Percentiles rank a stretch among this genome's conserved stretches.
Conservation (phyloP, 768 basidiomycete species). For the Strobilomyces dryophilus region DNA sequence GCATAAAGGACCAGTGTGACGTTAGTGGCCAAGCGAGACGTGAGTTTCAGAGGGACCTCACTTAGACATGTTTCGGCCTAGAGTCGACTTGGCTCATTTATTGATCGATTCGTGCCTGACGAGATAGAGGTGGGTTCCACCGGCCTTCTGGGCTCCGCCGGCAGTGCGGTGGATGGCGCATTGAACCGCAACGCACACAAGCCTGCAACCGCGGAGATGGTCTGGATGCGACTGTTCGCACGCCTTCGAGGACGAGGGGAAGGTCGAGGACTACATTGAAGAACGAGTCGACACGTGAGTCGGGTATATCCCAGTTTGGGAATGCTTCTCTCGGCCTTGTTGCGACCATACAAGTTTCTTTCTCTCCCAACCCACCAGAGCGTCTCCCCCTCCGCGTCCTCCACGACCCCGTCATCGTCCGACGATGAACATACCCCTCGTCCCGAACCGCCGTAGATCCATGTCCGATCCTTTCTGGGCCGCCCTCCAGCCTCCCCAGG, state of each 20-base stretch:
- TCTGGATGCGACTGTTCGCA: background rate
- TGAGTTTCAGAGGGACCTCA: slow-evolving; percentile 4
- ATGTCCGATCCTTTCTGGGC: slow-evolving; percentile 69
- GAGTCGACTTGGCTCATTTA: background rate
- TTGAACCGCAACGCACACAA: background rate
- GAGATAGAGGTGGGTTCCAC: background rate
- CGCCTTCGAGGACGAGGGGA: background rate
- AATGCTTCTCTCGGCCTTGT: slow-evolving; percentile 23
- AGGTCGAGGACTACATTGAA: background rate
- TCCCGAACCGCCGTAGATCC: slow-evolving; percentile 39
- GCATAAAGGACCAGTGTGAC: slow-evolving; percentile 8
- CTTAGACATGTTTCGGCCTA: no score
- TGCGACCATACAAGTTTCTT: slow-evolving; percentile 14
- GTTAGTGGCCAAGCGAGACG: slow-evolving; percentile 15
- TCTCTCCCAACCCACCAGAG: slow-evolving; percentile 17
- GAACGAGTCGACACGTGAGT: slow-evolving; percentile 13
- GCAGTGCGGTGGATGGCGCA: background rate
- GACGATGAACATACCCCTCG: slow-evolving; percentile 27
- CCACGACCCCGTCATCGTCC: background rate
- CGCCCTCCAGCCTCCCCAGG: slow-evolving; percentile 62
- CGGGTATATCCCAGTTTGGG: slow-evolving; percentile 21
- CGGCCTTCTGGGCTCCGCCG: no score
- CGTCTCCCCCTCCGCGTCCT: slow-evolving; percentile 7
- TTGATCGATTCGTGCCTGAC: background rate
- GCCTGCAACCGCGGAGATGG: background rate